These are phyloP conservation scores for Sarcodon sp. DNA, from an alignment of 768 basidiomycete species.

Conservation along the genomic window DNA sequence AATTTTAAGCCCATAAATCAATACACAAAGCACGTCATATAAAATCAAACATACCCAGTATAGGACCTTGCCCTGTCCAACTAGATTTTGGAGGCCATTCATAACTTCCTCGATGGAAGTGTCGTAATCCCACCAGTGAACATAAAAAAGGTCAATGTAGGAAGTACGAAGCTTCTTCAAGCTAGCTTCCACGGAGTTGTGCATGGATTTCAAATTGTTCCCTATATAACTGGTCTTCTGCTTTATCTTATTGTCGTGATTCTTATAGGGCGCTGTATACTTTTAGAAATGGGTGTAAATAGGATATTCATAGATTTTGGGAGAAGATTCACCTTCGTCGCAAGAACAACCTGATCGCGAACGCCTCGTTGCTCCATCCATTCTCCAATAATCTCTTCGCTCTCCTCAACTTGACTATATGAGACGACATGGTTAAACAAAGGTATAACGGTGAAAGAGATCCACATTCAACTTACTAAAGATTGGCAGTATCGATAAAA, in stretches of 20 bases:
- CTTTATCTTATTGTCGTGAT: constrained; percentile 1
- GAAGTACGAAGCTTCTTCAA: constrained; percentile 27
- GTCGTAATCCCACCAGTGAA: constrained; percentile 31
- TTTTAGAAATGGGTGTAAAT: neutral
- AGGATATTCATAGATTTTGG: no score
- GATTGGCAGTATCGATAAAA: constrained; percentile 23
- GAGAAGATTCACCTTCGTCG: constrained; percentile 24
- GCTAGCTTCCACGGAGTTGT: constrained; percentile 16
- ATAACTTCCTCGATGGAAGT: constrained; percentile 31
- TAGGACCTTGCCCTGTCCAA: constrained; percentile 25
- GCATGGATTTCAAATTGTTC: constrained; percentile 26
- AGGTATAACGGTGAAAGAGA: no score
- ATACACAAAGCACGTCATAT: no score
- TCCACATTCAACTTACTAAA: constrained; percentile 13
- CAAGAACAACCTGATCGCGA: constrained; percentile 35
- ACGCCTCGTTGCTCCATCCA: constrained; percentile 31
- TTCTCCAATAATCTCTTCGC: constrained; percentile 28
- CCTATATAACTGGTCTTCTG: constrained; percentile 18
- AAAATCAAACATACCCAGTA: constrained; percentile 13
- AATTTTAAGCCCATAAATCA: neutral
- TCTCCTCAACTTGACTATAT: neutral
- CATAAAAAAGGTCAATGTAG: constrained; percentile 32
- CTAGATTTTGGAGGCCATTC: constrained; percentile 25
- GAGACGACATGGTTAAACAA: no score
- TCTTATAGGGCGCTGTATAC: constrained; percentile 14